Evolutionary conservation across 2,329 filamentous ascomycete species (phyloP), one percentile per base, ranked within the genome.

Genomic region (Colletotrichum endophyticum): DNA sequence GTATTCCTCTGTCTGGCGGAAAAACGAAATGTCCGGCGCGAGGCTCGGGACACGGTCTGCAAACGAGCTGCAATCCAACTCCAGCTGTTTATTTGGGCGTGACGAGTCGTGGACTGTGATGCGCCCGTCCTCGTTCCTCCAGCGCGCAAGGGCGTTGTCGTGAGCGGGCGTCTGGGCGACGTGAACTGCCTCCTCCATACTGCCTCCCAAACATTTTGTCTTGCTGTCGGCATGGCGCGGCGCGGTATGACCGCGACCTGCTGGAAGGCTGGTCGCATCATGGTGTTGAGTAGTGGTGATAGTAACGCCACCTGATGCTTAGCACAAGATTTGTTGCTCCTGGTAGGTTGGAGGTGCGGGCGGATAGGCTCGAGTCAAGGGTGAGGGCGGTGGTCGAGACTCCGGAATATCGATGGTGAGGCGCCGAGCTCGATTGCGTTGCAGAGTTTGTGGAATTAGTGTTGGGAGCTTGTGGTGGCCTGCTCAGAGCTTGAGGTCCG

Each of bases 1-100:
- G 36, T 49, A 27, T 44, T 76, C 19, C 75, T 70, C 56, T 77
- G 59, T 22, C 66, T 66, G 11, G 77, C 49, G 12, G 77, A 78
- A 32, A 78, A 78, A 27, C 75, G 75, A n/a, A 78, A 78, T 7
- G 68, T 59, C 25, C 77, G 77, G 32, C 70, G 76, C 27, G 72
- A 63, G 15, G 72, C 34, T 19, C 57, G 28, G 9, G 68, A 66
- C 57, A 78, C 59, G 11, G 61, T 70, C 36, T 70, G 70, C 49
- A 78, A 28, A 11, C 70, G 76, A 49, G 68, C 57, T 12, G 72
- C 27, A 19, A 72, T 63, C 75, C 72, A 75, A 15, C 53, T 71
- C 62, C 72, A 77, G 16, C n/a, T 62, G 34, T 77, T 56, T 9
- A 34, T 75, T 59, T 69, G 61, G 15, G 27, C 12, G 32, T 62